These are phyloP conservation scores for Cyberlindnera samutprakarnensis DNA, from an alignment of 805 yeast species.

Conservation along the genomic window DNA sequence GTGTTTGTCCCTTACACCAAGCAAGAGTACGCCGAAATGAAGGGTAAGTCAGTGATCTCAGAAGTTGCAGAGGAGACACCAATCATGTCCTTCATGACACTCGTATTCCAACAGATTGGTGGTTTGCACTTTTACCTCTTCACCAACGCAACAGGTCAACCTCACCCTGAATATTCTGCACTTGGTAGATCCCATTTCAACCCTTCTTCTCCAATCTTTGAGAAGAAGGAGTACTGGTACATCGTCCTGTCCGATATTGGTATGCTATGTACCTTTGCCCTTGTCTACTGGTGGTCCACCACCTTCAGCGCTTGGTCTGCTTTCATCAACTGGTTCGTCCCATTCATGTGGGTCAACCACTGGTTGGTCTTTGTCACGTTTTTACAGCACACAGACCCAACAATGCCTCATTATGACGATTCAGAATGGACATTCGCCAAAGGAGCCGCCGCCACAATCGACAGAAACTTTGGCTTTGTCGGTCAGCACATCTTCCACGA, in stretches of 20 bases:
- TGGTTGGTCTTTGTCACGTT: slow-evolving; percentile 60
- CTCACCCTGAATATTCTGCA: slow-evolving; percentile 33
- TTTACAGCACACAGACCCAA: slow-evolving; percentile 55
- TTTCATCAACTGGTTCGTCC: slow-evolving; percentile 48
- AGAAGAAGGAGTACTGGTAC: slow-evolving; percentile 46
- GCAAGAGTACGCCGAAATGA: slow-evolving; percentile 32
- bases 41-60: slow-evolving; percentile 28
- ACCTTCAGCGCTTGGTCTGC: slow-evolving; percentile 42
- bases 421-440: slow-evolving; percentile 56
- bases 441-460: slow-evolving; percentile 63
- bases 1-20: slow-evolving; percentile 52
- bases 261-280: slow-evolving; percentile 34
- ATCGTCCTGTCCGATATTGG: slow-evolving; percentile 51
- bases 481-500: slow-evolving; percentile 77
- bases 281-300: slow-evolving; percentile 45
- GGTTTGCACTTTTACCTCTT: slow-evolving; percentile 45
- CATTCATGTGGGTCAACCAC: slow-evolving; percentile 54
- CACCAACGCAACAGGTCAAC: slow-evolving; percentile 53
- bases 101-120: slow-evolving; percentile 48
- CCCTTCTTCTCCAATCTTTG: slow-evolving; percentile 50
- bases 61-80: slow-evolving; percentile 53
- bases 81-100: slow-evolving; percentile 32
- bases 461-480: slow-evolving; percentile 51
- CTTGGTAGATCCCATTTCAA: slow-evolving; percentile 43
- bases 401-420: slow-evolving; percentile 51